Conservation (phyloP, 345 rosid genomes). For the Dipteronia sinensis region DNA sequence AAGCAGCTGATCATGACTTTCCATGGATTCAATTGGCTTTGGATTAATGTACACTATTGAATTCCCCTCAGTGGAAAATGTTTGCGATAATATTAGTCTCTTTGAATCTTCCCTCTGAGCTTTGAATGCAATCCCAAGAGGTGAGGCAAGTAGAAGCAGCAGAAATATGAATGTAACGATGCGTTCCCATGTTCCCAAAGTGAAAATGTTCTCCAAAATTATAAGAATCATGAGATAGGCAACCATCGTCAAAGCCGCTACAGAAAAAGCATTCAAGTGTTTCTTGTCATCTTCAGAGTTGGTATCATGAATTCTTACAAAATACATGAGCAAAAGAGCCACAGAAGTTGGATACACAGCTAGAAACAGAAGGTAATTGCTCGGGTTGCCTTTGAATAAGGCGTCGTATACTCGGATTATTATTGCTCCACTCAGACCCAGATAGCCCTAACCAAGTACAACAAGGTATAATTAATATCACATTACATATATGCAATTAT, state of each 20-base stretch:
- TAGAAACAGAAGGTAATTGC: slow-evolving; percentile 62
- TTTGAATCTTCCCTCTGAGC: slow-evolving; percentile 41
- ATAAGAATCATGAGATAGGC: slow-evolving; percentile 71
- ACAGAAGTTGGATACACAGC: slow-evolving; percentile 60
- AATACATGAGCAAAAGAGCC: slow-evolving; percentile 61
- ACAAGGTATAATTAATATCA: too few relatives aligned
- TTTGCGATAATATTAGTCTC: too few relatives aligned
- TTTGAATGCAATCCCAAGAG: slow-evolving; percentile 56
- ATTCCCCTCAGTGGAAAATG: too few relatives aligned
- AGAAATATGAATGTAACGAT: slow-evolving; percentile 42
- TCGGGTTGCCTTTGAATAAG: slow-evolving; percentile 41
- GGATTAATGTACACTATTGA: too few relatives aligned
- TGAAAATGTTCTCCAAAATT: slow-evolving; percentile 51
- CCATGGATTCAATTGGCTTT: too few relatives aligned
- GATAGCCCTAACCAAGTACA: slow-evolving; percentile 61
- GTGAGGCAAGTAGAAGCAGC: slow-evolving; percentile 54
- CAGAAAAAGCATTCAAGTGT: slow-evolving; percentile 72
- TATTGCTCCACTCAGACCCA: slow-evolving; percentile 90
- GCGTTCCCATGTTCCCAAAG: slow-evolving; percentile 51
- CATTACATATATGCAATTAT: too few relatives aligned
- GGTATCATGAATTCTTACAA: slow-evolving; percentile 59
- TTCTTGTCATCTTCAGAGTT: slow-evolving; percentile 56
- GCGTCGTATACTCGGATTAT: slow-evolving; percentile 42
- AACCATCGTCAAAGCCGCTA: slow-evolving; percentile 54
- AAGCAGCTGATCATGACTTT: too few relatives aligned